phyloP scores from a whole-genome alignment of 306 rosid genomes.

The Malus sylvestris region DNA sequence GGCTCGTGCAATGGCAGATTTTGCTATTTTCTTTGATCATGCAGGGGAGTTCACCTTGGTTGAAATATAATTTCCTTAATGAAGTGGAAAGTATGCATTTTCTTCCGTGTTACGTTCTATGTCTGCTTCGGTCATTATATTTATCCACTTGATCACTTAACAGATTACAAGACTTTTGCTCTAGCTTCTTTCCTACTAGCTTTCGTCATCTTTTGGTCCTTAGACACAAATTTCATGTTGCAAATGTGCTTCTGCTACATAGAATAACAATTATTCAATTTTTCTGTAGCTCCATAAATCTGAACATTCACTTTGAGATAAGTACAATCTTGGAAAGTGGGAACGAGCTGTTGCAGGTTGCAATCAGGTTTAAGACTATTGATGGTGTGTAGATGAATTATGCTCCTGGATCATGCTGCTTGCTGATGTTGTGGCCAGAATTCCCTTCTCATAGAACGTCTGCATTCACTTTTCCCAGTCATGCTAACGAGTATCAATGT shows the following conservation, averaged over 20 bases:
- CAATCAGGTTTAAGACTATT: background rate
- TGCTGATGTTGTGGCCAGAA: conserved; percentile 1
- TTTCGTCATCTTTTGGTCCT: background rate
- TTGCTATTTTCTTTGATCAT: conserved; percentile 1
- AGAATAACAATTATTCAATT: background rate
- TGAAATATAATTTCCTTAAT: background rate
- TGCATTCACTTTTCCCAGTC: conserved; percentile 3
- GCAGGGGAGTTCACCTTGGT: background rate
- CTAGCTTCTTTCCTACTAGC: background rate
- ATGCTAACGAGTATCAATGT: background rate
- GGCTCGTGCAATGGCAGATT: background rate
- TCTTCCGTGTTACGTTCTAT: background rate
- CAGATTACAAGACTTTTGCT: background rate
- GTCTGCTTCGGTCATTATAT: background rate
- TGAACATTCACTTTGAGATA: conserved; percentile 1
- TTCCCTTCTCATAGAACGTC: background rate
- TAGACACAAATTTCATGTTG: background rate
- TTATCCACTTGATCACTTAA: background rate
- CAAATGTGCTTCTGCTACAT: background rate
- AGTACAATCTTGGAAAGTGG: background rate
- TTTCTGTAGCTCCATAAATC: background rate
- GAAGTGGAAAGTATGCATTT: background rate
- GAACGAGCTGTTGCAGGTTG: background rate
- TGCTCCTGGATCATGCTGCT: conserved; percentile 3
- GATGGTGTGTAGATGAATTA: conserved; percentile 3